Conservation (phyloP, 768 basidiomycete species). For the Postia placenta region DNA sequence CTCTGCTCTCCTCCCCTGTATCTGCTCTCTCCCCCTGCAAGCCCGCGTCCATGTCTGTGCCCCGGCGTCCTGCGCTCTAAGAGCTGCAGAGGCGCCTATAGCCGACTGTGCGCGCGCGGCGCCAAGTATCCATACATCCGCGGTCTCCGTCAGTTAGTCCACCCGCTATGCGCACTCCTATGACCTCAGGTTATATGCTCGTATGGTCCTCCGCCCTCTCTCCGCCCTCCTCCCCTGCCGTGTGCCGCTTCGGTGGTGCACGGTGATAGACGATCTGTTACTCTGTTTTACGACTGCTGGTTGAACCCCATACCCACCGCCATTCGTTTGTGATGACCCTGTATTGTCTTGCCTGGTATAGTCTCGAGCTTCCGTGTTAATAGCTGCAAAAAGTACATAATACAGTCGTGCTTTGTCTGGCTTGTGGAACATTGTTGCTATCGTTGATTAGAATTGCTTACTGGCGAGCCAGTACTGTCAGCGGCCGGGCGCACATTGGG, state of each 20-base stretch:
- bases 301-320: background rate
- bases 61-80: background rate
- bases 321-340: background rate
- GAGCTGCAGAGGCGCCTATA: background rate
- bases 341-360: background rate
- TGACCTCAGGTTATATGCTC: background rate
- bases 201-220: background rate
- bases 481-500: too few species aligned
- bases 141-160: background rate
- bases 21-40: background rate
- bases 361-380: background rate
- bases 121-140: background rate
- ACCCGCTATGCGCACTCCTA: background rate
- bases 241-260: background rate
- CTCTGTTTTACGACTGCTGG: background rate
- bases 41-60: background rate
- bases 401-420: background rate
- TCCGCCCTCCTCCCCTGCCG: background rate
- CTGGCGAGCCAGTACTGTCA: too few species aligned
- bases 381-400: constrained; percentile 1
- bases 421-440: too few species aligned
- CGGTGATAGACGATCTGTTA: background rate
- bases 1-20: background rate
- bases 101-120: background rate
- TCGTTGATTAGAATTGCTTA: too few species aligned